Evolutionary conservation across 1,139 yeast genomes (phyloP).

Genomic region (Geotrichum citri-aurantii): DNA sequence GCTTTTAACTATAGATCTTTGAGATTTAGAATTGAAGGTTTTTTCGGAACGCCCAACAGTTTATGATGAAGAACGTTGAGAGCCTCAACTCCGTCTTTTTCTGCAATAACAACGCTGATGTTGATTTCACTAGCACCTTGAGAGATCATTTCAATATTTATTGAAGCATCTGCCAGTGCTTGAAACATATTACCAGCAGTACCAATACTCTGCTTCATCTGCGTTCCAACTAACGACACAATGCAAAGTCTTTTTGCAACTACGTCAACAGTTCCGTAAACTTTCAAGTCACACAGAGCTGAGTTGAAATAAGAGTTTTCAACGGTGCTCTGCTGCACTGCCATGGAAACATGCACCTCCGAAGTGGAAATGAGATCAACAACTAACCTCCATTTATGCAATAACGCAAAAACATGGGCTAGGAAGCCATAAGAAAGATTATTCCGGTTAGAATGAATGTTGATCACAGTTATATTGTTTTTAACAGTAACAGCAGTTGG

Average conservation of each 20-base stretch:
- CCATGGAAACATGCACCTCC: constrained; percentile 98
- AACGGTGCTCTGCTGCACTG: constrained; percentile 53
- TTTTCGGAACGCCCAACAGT: constrained; percentile 39
- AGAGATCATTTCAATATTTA: constrained; percentile 94
- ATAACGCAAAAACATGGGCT: constrained; percentile 80
- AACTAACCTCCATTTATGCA: constrained; percentile 79
- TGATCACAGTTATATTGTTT: constrained; percentile 83
- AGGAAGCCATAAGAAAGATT: constrained; percentile 91
- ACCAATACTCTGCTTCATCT: constrained; percentile 94
- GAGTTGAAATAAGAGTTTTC: constrained; percentile 53
- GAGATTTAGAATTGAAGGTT: constrained; percentile 11
- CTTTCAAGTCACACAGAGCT: constrained; percentile 71
- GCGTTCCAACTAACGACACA: constrained; percentile 89
- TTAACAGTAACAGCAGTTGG: constrained; percentile 98
- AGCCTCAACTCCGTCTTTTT: constrained; percentile 76
- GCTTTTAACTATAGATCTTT: no score
- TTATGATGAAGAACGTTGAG: constrained; percentile 78
- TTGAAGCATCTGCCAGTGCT: constrained; percentile 83
- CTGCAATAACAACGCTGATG: constrained; percentile 89
- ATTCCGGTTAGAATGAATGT: constrained; percentile 89
- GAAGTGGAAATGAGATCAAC: constrained; percentile 95
- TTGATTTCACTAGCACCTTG: constrained; percentile 98
- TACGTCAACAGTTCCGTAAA: constrained; percentile 75
- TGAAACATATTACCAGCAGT: constrained; percentile 97
- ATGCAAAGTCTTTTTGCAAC: constrained; percentile 83